Conservation (phyloP, 2,329 filamentous ascomycete genomes). For the Coniochaeta pulveracea region DNA sequence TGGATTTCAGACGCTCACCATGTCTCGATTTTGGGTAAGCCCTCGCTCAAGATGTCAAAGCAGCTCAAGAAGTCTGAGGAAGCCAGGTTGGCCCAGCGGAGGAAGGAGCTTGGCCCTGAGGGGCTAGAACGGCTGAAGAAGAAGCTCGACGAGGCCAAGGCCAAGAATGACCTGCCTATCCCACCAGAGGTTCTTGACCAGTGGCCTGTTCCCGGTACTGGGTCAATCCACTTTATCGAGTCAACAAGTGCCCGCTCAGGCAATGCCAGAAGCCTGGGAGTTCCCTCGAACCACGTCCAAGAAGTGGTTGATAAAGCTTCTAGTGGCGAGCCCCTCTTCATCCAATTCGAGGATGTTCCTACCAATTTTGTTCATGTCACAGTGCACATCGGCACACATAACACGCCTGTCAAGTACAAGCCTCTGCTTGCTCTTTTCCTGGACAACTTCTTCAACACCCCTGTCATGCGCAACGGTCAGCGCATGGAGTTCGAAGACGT, state of each 20-base stretch:
- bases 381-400: constrained; percentile 67
- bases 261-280: constrained; percentile 59
- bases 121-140: constrained; percentile 66
- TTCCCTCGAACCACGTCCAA: constrained; percentile 59
- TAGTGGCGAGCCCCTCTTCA: constrained; percentile 60
- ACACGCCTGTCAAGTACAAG: constrained; percentile 70
- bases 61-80: constrained; percentile 76
- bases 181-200: constrained; percentile 69
- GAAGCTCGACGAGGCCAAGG: constrained; percentile 72
- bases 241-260: constrained; percentile 78
- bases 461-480: constrained; percentile 65
- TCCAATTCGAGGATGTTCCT: constrained; percentile 94
- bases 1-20: constrained; percentile 82
- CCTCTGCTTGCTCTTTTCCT: constrained; percentile 76
- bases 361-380: constrained; percentile 86
- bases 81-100: constrained; percentile 65
- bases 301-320: constrained; percentile 61
- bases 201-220: constrained; percentile 73
- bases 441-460: constrained; percentile 91
- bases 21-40: constrained; percentile 78
- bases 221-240: constrained; percentile 91
- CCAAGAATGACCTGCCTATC: constrained; percentile 79
- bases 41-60: constrained; percentile 67
- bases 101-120: constrained; percentile 67
- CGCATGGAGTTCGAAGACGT: constrained; percentile 82